phyloP scores from a whole-genome alignment of 2,329 filamentous ascomycete genomes.

The Alternaria conjuncta region DNA sequence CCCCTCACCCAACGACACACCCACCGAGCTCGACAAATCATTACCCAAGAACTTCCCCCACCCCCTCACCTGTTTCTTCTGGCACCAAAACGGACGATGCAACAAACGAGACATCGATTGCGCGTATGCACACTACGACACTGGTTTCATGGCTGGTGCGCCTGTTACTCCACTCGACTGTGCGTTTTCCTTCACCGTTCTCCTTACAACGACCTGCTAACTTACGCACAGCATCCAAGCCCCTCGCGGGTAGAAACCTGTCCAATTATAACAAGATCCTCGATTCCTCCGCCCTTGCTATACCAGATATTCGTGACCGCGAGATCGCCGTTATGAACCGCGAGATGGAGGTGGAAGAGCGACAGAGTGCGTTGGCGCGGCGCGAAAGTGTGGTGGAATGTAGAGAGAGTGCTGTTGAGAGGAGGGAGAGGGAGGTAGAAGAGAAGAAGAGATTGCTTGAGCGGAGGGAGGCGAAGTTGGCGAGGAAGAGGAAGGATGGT shows the following conservation, averaged over 20 bases:
- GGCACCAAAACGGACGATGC: conserved; percentile 13
- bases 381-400: not conserved
- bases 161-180: not conserved
- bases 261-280: not conserved
- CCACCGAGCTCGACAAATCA: not conserved
- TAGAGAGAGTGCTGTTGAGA: not conserved
- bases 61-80: conserved; percentile 15
- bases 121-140: conserved; percentile 12
- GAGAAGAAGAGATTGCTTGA: not conserved
- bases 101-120: conserved; percentile 8
- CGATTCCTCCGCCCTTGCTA: not conserved
- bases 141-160: not conserved
- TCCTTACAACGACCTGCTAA: not conserved
- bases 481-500: not conserved
- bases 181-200: not conserved
- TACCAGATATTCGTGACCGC: not conserved
- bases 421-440: not conserved
- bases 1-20: not conserved
- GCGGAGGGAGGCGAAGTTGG: not conserved
- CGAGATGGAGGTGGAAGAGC: not conserved
- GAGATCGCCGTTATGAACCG: not conserved
- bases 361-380: not conserved
- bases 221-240: not conserved
- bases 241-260: not conserved
- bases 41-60: conserved; percentile 14